These are phyloP conservation scores for Schizosaccharomyces cryophilus DNA, from an alignment of 805 yeast species.

Conservation along the genomic window DNA sequence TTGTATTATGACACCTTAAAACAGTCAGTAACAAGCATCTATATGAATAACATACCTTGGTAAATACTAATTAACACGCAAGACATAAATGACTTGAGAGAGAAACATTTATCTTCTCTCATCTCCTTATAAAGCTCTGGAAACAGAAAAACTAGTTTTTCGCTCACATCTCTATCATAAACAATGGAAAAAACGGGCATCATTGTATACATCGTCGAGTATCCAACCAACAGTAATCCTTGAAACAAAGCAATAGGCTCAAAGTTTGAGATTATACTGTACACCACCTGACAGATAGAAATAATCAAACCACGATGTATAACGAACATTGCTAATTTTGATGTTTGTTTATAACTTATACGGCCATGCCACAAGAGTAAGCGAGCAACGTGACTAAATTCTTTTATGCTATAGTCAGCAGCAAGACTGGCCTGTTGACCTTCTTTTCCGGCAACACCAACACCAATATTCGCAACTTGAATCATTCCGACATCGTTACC, in stretches of 20 bases:
- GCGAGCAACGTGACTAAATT: conserved; percentile 70
- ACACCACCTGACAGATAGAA: conserved; percentile 85
- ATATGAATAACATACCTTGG: conserved; percentile 32
- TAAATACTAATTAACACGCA: conserved; percentile 80
- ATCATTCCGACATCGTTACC: conserved; percentile 98
- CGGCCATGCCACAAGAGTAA: conserved; percentile 92
- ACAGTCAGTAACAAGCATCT: not conserved
- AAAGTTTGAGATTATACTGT: conserved; percentile 58
- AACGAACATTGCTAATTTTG: conserved; percentile 83
- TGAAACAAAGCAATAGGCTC: conserved; percentile 88
- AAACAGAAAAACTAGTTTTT: conserved; percentile 62
- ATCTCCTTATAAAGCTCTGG: conserved; percentile 89
- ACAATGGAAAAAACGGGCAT: conserved; percentile 90
- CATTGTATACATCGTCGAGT: conserved; percentile 93
- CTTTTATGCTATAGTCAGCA: conserved; percentile 85
- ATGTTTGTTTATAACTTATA: conserved; percentile 84
- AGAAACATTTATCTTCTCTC: conserved; percentile 64
- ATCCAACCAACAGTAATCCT: conserved; percentile 97
- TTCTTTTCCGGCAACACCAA: conserved; percentile 96
- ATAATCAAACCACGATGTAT: conserved; percentile 89
- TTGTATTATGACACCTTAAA: conserved; percentile 35
- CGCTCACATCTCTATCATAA: conserved; percentile 74
- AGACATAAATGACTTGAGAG: conserved; percentile 66
- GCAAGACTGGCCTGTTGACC: conserved; percentile 94
- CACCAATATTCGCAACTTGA: conserved; percentile 96